A percentile compares a stretch with the other conserved stretches of the same genome.
These are phyloP conservation scores for Marasmius tenuissimus DNA, from an alignment of 1,284 basidiomycete species.

Conservation along the genomic window DNA sequence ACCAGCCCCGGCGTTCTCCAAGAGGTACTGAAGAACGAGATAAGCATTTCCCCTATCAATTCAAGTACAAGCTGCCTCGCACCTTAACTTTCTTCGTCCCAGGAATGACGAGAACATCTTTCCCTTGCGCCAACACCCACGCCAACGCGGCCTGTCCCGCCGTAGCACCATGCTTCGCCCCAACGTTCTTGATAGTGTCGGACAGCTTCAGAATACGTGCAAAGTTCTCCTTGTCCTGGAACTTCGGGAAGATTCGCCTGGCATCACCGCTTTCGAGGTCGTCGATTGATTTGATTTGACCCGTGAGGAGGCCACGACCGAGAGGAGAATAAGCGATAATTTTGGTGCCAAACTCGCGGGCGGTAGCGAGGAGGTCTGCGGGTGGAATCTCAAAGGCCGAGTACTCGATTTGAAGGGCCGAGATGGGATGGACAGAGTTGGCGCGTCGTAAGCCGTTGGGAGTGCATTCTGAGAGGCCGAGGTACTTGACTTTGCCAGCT, in stretches of 20 bases:
- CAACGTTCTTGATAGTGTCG: conserved; percentile 33
- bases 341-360: conserved; percentile 39
- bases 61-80: background rate
- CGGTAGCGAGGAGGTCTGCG: conserved; percentile 35
- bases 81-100: conserved; percentile 29
- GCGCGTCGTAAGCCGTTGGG: conserved; percentile 44
- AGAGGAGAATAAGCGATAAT: conserved; percentile 43
- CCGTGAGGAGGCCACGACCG: conserved; percentile 15
- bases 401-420: conserved; percentile 53
- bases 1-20: conserved; percentile 18
- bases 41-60: background rate
- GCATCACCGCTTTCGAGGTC: conserved; percentile 55
- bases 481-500: conserved; percentile 48
- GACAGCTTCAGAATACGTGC: conserved; percentile 41
- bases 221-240: conserved; percentile 35
- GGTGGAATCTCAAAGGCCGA: conserved; percentile 45
- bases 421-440: conserved; percentile 45
- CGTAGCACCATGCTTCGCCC: conserved; percentile 33
- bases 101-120: conserved; percentile 42
- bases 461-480: conserved; percentile 49
- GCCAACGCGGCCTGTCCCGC: conserved; percentile 45
- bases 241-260: conserved; percentile 36
- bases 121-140: conserved; percentile 43
- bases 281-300: conserved; percentile 35
- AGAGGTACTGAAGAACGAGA: conserved; percentile 14